phyloP scores from a whole-genome alignment of 23 red algal genomes.

The Gracilaria domingensis region DNA sequence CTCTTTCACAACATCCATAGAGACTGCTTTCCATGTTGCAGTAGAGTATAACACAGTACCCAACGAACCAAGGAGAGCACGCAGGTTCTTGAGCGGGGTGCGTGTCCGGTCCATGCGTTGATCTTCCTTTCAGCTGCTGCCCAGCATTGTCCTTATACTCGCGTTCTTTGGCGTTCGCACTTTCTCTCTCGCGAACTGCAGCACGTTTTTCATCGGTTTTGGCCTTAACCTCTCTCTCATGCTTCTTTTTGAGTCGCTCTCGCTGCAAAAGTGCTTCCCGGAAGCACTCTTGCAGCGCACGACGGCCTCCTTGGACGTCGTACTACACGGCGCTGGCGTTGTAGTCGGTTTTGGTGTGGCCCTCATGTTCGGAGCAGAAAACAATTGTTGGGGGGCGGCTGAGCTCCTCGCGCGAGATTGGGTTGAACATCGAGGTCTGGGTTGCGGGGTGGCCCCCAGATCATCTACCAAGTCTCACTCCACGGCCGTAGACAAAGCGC shows the following conservation, averaged over 20 bases:
- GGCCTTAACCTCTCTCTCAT: constrained; percentile 78
- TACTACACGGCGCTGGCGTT: neutral
- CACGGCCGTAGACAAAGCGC: constrained; percentile 19
- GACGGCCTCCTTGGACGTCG: constrained; percentile 2
- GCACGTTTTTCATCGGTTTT: constrained; percentile 78
- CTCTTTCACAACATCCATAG: constrained; percentile 76
- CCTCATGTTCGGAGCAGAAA: constrained; percentile 62
- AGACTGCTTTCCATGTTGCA: constrained; percentile 84
- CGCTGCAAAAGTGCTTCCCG: constrained; percentile 58
- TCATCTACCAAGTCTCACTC: constrained; percentile 84
- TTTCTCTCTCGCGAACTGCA: constrained; percentile 78
- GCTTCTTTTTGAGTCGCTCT: constrained; percentile 63
- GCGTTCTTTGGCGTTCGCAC: constrained; percentile 48
- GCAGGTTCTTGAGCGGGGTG: constrained; percentile 77
- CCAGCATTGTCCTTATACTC: constrained; percentile 72
- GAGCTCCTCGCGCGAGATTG: neutral
- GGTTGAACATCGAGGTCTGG: constrained; percentile 4
- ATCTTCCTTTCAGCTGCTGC: constrained; percentile 65
- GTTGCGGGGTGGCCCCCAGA: constrained; percentile 34
- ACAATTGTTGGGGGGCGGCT: constrained; percentile 15
- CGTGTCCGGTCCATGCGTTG: constrained; percentile 84
- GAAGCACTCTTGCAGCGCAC: no score
- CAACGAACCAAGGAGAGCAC: constrained; percentile 78
- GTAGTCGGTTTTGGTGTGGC: constrained; percentile 28
- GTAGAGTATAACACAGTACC: constrained; percentile 79